These are phyloP conservation scores for Xerocomus subilludens DNA, from an alignment of 1,284 basidiomycete genomes.

Conservation along the genomic window DNA sequence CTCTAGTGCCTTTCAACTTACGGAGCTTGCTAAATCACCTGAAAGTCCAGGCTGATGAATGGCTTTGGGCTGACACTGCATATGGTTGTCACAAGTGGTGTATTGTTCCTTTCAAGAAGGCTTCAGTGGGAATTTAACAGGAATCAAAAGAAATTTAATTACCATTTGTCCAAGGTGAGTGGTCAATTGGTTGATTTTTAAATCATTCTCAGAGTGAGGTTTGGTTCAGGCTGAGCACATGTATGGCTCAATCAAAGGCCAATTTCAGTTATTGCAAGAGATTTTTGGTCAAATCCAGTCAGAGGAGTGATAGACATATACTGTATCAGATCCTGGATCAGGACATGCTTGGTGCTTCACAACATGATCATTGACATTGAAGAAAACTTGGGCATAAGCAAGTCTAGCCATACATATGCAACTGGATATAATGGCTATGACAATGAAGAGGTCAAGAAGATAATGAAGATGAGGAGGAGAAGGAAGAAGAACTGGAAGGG, in stretches of 20 bases:
- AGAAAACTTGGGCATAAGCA: not conserved
- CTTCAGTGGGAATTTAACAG: not conserved
- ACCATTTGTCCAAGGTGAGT: not conserved
- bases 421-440: not conserved
- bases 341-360: not conserved
- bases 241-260: not conserved
- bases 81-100: not conserved
- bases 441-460: no score
- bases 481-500: no score
- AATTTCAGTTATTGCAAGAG: not conserved
- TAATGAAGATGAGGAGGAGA: no score
- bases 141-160: not conserved
- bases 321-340: no score
- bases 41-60: not conserved
- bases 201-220: no score
- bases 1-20: no score
- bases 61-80: not conserved
- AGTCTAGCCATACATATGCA: not conserved
- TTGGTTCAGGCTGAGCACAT: not conserved
- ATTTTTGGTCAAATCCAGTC: not conserved
- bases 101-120: not conserved
- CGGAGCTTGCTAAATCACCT: no score
- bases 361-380: not conserved
- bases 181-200: no score
- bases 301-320: no score